phyloP scores from a whole-genome alignment of 2,329 filamentous ascomycete species.

The Aspergillus cejpii region DNA sequence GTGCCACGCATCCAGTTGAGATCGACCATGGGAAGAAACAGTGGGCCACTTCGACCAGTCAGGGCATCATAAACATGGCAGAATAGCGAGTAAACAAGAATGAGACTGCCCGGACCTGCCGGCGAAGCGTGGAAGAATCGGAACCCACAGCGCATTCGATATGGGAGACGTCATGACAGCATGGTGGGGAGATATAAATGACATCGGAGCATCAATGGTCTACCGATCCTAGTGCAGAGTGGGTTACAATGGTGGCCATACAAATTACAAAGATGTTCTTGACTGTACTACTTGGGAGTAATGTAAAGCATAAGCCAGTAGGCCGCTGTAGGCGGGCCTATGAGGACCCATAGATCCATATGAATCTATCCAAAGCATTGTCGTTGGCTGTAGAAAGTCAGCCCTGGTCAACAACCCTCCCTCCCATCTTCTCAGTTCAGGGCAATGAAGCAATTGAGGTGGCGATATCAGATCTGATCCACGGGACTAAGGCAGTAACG shows the following conservation, averaged over 20 bases:
- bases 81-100: conserved; percentile 10
- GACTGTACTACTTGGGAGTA: not conserved
- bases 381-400: conserved; percentile 9
- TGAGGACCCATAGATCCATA: conserved; percentile 11
- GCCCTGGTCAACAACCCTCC: conserved; percentile 9
- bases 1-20: conserved; percentile 7
- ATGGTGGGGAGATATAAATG: conserved; percentile 8
- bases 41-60: conserved; percentile 10
- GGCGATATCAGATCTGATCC: not conserved
- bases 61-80: not conserved
- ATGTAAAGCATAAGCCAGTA: conserved; percentile 10
- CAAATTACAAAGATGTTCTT: conserved; percentile 6
- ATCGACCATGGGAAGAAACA: conserved; percentile 13
- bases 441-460: not conserved
- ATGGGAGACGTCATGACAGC: conserved; percentile 18
- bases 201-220: not conserved
- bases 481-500: not conserved
- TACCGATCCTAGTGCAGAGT: not conserved
- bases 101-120: conserved; percentile 12
- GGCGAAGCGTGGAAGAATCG: conserved; percentile 11
- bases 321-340: conserved; percentile 6
- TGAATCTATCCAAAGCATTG: too few species aligned
- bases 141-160: conserved; percentile 5
- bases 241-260: conserved; percentile 4
- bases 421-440: too few species aligned